Base-by-base conservation (phyloP, 2,329 filamentous ascomycete genomes). In the Dothistroma pini region DNA sequence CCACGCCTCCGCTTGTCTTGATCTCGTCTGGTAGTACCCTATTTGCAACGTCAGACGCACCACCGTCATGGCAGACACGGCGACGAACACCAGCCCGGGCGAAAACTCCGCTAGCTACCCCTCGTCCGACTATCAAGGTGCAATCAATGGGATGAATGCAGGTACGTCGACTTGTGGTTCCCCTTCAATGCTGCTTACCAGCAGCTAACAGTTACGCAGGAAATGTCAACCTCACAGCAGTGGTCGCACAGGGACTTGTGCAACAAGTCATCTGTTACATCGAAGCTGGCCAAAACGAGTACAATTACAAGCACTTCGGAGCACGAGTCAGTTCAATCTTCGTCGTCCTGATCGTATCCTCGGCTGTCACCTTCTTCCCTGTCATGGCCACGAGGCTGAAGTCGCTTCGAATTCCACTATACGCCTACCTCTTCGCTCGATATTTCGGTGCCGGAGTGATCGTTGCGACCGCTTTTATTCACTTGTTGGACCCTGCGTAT, bases 401-500 rank as follows among this genome's bases (percentile, higher is more conserved):
- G 12, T 69, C 67, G 19, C 63, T 79, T 16, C 73, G 72, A 32
- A 75, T 80, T 50, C 78, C 78, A 0, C 69, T 76, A 12, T 77
- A 76, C 49, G 74, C 77, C 54, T 81, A 80, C 63, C 74, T 81
- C 16, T 80, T 80, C 58, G 78, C 78, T 7, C 74, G 76, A 16
- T 80, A 80, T 68, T 80, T 80, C 55, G 77, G 78, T 34, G 74
- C 78, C 0, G 79, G 78, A 5, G 79, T 81, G 53, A 80, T 80
- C 57, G 65, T 80, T 38, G 78, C 79, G 7, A 81, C 79, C 5
- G 78, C 77, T 0, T 79, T 79, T 64, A 75, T 79, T 51, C 81
- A 82, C 69, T 73, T 72, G 21, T 69, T 72, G 25, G 69, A 70
- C 29, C 70, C 70, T 49, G 70, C 70, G 31, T 73, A 73, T 59